Conservation (phyloP, 2,329 filamentous ascomycete species). For the Colletotrichum nymphaeae region DNA sequence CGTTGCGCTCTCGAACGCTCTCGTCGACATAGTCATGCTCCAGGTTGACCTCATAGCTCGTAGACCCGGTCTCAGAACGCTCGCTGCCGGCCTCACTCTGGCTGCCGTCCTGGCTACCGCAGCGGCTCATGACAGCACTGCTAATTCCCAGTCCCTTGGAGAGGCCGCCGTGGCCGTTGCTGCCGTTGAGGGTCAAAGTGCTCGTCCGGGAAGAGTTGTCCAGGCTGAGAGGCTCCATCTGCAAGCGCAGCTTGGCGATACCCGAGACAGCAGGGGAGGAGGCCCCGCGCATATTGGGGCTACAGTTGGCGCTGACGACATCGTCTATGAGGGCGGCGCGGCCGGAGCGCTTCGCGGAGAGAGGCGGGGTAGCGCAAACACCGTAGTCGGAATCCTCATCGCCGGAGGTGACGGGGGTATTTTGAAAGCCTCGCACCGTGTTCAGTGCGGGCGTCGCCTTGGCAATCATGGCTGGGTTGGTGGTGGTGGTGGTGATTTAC, state of each 20-base stretch:
- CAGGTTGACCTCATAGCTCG: constrained; percentile 86
- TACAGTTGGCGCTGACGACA: constrained; percentile 72
- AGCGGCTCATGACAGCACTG: constrained; percentile 66
- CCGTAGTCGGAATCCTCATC: constrained; percentile 69
- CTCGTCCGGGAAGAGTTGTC: constrained; percentile 65
- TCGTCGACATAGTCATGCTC: constrained; percentile 87
- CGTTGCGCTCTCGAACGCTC: constrained; percentile 59
- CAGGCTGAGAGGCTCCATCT: constrained; percentile 82
- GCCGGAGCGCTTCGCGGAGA: constrained; percentile 45
- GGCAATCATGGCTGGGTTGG: constrained; percentile 54
- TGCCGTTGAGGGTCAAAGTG: constrained; percentile 66
- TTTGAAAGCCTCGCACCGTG: constrained; percentile 67
- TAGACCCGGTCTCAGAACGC: constrained; percentile 74
- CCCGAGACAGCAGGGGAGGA: constrained; percentile 72
- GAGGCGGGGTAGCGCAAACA: constrained; percentile 35
- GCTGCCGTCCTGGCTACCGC: constrained; percentile 66
- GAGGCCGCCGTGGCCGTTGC: constrained; percentile 49
- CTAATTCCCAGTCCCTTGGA: constrained; percentile 52
- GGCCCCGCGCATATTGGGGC: constrained; percentile 65
- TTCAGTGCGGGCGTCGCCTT: constrained; percentile 61
- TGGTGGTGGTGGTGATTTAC: constrained; percentile 1
- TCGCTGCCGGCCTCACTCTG: constrained; percentile 64
- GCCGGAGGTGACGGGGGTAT: constrained; percentile 64
- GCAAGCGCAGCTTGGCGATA: constrained; percentile 84
- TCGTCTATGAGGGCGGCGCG: constrained; percentile 60